Evolutionary conservation across 2,329 filamentous ascomycete genomes (phyloP), one percentile per base, ranked within the genome.

Genomic region (Aspergillus thermomutatus): DNA sequence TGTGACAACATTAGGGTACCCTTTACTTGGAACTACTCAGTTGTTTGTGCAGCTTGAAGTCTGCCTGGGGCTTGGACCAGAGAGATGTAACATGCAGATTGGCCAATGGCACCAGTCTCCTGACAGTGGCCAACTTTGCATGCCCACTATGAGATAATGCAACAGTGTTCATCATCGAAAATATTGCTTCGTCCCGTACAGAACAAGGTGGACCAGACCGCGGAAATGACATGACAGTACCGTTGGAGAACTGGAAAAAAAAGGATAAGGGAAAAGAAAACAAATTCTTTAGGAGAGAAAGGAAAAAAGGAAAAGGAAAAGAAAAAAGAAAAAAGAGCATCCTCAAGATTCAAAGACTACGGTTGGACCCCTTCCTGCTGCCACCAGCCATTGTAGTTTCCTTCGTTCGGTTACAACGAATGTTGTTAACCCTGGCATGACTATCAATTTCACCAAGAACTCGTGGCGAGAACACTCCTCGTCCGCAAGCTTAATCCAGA

Each of bases 391-490:
- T 61, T 62, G 51, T 62, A 64, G 59, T 56, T 49, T 51, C 45
- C 23, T 47, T 37, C 23, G 17, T 50, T 34, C 27, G 49, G 49
- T 50, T 46, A 66, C 64, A 64, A 63, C 61, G 51, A 60, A 63
- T 57, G 63, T 43, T 54, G 54, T 58, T 63, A 63, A 63, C 65
- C 68, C 68, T 69, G 67, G 57, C 64, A 65, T 62, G 62, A 59
- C 60, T 56, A 5, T 57, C 60, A 62, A 64, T 64, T 65, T 56
- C 57, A 62, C 58, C 59, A 62, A 54, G 56, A 64, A 58, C 65
- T 71, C 67, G 66, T 72, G 69, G 69, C 62, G 58, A 66, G 57
- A 59, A 58, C 60, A 58, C 62, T 64, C 61, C 60, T 66, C 37
- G 49, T 40, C 56, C 53, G 56, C 61, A 62, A 63, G 59, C 62